These are phyloP conservation scores for Vachellia collinsii DNA, from an alignment of 306 rosid species.

Conservation along the genomic window DNA sequence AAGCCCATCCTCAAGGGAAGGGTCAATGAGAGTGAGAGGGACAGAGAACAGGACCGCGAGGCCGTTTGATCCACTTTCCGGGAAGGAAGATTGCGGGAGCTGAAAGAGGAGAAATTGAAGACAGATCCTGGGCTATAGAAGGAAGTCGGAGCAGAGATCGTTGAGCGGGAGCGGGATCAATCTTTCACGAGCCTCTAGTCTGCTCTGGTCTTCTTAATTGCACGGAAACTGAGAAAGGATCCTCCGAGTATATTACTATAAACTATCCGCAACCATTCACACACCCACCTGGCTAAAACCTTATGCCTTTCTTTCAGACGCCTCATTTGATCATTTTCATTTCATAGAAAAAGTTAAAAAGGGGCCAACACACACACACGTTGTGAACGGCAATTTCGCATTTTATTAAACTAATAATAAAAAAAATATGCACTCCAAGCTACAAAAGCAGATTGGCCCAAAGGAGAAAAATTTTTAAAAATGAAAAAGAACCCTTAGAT, in stretches of 20 bases:
- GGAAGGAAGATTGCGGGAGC: not conserved
- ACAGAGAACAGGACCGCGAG: slow-evolving; percentile 23
- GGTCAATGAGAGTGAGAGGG: slow-evolving; percentile 5
- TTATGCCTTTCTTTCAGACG: not conserved
- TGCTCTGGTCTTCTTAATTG: not conserved
- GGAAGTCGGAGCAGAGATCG: not conserved
- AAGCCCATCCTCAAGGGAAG: slow-evolving; percentile 54
- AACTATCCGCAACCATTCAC: not conserved
- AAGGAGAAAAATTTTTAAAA: no score
- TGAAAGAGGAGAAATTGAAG: not conserved
- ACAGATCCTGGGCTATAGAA: not conserved
- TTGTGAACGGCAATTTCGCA: no score
- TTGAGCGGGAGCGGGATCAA: not conserved
- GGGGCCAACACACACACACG: no score
- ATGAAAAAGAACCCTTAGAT: no score
- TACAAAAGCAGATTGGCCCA: no score
- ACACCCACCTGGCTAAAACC: not conserved
- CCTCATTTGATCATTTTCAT: not conserved
- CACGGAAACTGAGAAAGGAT: slow-evolving; percentile 2
- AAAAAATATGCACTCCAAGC: no score
- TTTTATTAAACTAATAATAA: no score
- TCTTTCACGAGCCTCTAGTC: not conserved
- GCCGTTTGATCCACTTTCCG: not conserved
- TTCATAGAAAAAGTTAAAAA: no score
- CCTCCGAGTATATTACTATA: not conserved